A percentile compares a stretch with the other conserved stretches of the same genome.
Evolutionary conservation across 768 basidiomycete species (phyloP).

Genomic region (Jaapia argillacea): DNA sequence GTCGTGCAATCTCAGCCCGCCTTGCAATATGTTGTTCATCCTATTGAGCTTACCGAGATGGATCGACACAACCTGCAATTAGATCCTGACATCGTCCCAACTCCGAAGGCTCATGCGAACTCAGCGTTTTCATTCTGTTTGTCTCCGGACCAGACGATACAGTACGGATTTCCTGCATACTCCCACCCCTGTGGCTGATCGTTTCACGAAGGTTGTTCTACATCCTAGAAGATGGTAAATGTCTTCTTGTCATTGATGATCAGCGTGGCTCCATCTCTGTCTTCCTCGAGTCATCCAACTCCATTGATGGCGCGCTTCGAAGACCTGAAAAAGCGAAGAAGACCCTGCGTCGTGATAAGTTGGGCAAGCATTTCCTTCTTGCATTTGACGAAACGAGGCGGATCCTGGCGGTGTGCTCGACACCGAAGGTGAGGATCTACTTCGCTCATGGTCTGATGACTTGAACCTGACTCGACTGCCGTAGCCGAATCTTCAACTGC

Average conservation of each 20-base stretch:
- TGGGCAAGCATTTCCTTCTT: constrained; percentile 33
- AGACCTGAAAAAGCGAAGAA: constrained; percentile 18
- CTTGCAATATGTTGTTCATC: constrained; percentile 21
- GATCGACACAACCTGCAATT: constrained; percentile 26
- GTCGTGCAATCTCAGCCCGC: constrained; percentile 2
- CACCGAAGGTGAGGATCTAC: constrained; percentile 26
- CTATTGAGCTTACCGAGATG: constrained; percentile 23
- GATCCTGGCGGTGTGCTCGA: constrained; percentile 34
- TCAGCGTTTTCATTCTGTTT: constrained; percentile 15
- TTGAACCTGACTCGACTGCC: neutral
- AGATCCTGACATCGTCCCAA: constrained; percentile 22
- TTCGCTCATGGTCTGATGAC: neutral
- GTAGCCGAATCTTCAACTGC: constrained; percentile 14
- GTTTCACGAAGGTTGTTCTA: too few species aligned
- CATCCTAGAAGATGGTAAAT: constrained; percentile 28
- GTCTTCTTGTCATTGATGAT: constrained; percentile 33
- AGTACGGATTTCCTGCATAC: constrained; percentile 23
- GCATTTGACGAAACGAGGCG: constrained; percentile 44
- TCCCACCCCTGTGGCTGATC: neutral
- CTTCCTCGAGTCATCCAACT: constrained; percentile 25
- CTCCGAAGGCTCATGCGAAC: constrained; percentile 15
- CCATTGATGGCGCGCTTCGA: constrained; percentile 22
- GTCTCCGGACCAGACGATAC: constrained; percentile 16
- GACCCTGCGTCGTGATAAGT: constrained; percentile 30
- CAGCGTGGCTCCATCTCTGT: constrained; percentile 22